Conservation (phyloP, 331 rosid species). For the Prunus yedoensis region DNA sequence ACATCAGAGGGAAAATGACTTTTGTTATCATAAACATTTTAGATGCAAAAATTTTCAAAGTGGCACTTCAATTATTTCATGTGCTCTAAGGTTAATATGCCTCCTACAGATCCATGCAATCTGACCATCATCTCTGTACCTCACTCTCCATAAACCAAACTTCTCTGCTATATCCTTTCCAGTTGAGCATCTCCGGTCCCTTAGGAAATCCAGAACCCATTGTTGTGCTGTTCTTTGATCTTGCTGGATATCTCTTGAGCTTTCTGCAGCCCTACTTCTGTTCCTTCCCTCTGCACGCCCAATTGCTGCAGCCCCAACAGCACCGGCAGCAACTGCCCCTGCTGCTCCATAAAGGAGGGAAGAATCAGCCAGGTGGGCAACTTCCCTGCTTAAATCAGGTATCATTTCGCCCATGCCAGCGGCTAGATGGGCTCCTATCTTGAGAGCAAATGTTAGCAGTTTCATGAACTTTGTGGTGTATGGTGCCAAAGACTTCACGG, state of each 20-base stretch:
- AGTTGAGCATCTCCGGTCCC: constrained; percentile 72
- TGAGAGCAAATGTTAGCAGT: constrained; percentile 77
- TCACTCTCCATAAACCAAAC: constrained; percentile 86
- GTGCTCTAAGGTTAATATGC: constrained; percentile 75
- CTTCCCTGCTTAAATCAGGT: constrained; percentile 90
- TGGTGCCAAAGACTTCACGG: constrained; percentile 81
- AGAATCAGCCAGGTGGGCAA: constrained; percentile 79
- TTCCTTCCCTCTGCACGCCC: constrained; percentile 36
- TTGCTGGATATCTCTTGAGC: constrained; percentile 69
- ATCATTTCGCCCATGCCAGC: constrained; percentile 96
- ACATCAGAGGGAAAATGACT: not conserved
- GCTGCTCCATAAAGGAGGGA: constrained; percentile 56
- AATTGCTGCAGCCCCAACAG: constrained; percentile 58
- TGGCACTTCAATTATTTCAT: constrained; percentile 84
- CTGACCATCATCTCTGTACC: constrained; percentile 80
- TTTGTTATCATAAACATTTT: not conserved
- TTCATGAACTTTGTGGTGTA: constrained; percentile 88
- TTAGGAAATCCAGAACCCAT: constrained; percentile 93
- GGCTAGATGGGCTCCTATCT: constrained; percentile 92
- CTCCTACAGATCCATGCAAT: constrained; percentile 92
- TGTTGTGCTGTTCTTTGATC: constrained; percentile 76
- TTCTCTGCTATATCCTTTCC: constrained; percentile 95
- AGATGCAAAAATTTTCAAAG: constrained; percentile 32
- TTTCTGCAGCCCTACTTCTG: constrained; percentile 45
- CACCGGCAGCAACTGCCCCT: constrained; percentile 69